Evolutionary conservation across 2,329 filamentous ascomycete species (phyloP), one percentile per base, ranked within the genome.

Genomic region (Periconia digitata): DNA sequence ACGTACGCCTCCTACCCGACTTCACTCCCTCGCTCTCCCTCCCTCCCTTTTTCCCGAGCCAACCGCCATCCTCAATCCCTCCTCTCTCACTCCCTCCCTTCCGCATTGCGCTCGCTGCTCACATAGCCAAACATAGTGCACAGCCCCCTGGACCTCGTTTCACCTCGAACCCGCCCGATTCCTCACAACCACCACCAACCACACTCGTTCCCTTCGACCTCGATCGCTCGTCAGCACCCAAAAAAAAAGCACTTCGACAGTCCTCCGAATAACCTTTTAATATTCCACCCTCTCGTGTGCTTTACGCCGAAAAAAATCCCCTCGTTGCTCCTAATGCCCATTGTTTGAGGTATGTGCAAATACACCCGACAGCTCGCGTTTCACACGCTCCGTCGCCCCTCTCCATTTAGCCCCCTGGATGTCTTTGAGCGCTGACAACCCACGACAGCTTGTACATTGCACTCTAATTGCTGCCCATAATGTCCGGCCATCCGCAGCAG

Each of bases 401-500:
- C 48, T 34, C 20, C 43, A 29, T 27, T 44, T 17, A n/a, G n/a
- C n/a, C n/a, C 38, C 12, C 18, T 16, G 35, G 10, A 5, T 20
- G 7, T n/a, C 7, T n/a, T 20, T 51, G 51, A 58, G 47, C 12
- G 27, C 59, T 71, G 60, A 71, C 66, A 67, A 43, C 45, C 51
- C 39, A 49, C 55, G 38, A 42, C 62, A 70, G 67, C 54, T 62
- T 60, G 51, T 54, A 60, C 64, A 64, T 56, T 56, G 43, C 60
- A 57, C 53, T 54, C 55, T 68, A 69, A 69, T 71, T 59, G 54
- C 32, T 34, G 63, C 60, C 54, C 60, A 60, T 75, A 85, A 90
- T 90, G 86, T 87, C 86, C 75, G 86, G 83, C 76, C 85, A 89
- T 72, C 85, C 82, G 66, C 74, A 76, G 59, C 74, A 73, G 61